Evolutionary conservation across 139 green algal species (phyloP).

Genomic region (Trebouxia sp.): DNA sequence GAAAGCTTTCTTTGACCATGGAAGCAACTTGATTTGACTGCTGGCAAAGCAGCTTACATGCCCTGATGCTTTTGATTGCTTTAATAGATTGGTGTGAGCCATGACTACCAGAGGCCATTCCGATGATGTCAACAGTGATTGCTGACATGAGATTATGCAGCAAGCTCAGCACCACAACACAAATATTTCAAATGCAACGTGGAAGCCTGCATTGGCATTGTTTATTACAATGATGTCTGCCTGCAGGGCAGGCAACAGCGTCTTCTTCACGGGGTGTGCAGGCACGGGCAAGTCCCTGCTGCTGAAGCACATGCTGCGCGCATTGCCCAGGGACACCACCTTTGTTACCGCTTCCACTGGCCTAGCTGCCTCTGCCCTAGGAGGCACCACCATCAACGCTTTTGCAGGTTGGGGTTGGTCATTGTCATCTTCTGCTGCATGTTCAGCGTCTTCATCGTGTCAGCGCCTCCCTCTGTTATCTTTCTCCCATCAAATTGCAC

Average conservation of each 20-base stretch:
- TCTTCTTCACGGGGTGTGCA: conserved; percentile 67
- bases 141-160: no score
- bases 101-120: no score
- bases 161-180: no score
- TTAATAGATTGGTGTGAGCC: no score
- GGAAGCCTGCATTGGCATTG: neutral
- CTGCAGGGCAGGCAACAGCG: conserved; percentile 35
- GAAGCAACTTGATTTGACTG: neutral
- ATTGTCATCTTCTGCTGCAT: neutral
- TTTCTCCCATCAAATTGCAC: no score
- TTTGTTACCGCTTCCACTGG: conserved; percentile 56
- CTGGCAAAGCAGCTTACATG: neutral
- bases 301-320: conserved; percentile 52
- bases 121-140: no score
- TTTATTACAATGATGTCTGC: neutral
- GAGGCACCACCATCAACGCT: conserved; percentile 62
- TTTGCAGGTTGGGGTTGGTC: conserved; percentile 58
- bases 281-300: conserved; percentile 74
- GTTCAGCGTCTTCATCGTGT: neutral
- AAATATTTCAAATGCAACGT: neutral
- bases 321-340: conserved; percentile 38
- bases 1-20: neutral
- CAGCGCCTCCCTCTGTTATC: no score
- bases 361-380: conserved; percentile 50
- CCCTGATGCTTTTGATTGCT: no score